Evolutionary conservation across 805 yeast species (phyloP).

Genomic region (Scheffersomyces stipitis): DNA sequence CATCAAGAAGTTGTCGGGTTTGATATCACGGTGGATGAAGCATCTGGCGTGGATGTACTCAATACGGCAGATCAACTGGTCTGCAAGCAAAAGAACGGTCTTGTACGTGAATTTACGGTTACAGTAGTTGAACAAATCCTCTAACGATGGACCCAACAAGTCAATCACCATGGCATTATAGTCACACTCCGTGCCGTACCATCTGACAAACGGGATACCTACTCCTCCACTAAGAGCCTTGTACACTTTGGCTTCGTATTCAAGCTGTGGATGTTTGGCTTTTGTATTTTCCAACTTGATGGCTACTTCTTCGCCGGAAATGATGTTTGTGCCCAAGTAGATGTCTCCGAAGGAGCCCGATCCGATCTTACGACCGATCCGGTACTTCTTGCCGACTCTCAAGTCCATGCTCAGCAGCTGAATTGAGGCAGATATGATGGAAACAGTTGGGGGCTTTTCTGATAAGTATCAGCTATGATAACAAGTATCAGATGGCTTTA

Average conservation of each 20-base stretch:
- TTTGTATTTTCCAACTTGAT: slow-evolving; percentile 86
- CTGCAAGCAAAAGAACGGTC: slow-evolving; percentile 89
- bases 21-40: slow-evolving; percentile 81
- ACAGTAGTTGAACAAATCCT: slow-evolving; percentile 94
- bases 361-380: slow-evolving; percentile 94
- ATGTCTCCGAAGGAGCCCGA: slow-evolving; percentile 98
- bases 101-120: slow-evolving; percentile 89
- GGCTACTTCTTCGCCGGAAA: slow-evolving; percentile 97
- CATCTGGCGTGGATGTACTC: slow-evolving; percentile 96
- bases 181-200: slow-evolving; percentile 96
- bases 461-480: no score
- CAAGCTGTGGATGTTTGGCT: slow-evolving; percentile 95
- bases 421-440: no score
- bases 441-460: no score
- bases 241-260: slow-evolving; percentile 95
- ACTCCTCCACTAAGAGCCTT: slow-evolving; percentile 94
- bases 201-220: slow-evolving; percentile 94
- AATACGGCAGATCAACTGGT: slow-evolving; percentile 89
- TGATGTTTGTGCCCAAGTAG: slow-evolving; percentile 87
- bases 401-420: slow-evolving; percentile 58
- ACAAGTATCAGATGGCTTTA: no score
- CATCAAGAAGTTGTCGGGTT: slow-evolving; percentile 83
- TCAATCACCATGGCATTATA: slow-evolving; percentile 97
- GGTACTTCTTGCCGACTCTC: slow-evolving; percentile 90
- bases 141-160: slow-evolving; percentile 90